Evolutionary conservation across 805 yeast genomes (phyloP), one percentile per base, ranked within the genome.

Genomic region (Saturnispora bothae): DNA sequence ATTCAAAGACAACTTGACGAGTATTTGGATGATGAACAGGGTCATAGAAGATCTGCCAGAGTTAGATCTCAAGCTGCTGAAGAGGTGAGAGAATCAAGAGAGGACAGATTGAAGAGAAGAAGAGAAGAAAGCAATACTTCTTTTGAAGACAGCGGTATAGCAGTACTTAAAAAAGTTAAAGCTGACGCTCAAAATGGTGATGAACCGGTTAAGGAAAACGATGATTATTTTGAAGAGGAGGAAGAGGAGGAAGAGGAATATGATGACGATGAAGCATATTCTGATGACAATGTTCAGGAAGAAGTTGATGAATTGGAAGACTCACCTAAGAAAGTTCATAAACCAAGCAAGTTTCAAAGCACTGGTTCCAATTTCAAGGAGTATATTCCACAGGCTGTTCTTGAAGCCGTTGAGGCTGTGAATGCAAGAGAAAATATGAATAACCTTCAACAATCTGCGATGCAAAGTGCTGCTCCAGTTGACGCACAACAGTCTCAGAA

Each of bases 21-120:
- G 2, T 28, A 23, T 16, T n/a, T 32, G 22, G 32, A 27, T 14
- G 36, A 38, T 3, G 40, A 37, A 26, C 18, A 18, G 6, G 40
- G 40, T 20, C 35, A 31, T 26, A 37, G 40, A 20, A 61, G 65
- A 28, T 71, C 73, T 18, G 63, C 68, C 7, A 65, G 63, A 37
- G 47, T 70, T 19, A 60, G 68, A 32, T 66, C 66, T 61, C 60
- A 56, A 51, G 27, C 60, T 22, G 22, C 13, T 17, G 28, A 16
- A 19, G n/a, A 38, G 31, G 16, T 16, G 44, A 65, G 16, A 8
- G 47, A 34, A 35, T 57, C 75, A 21, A 56, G 68, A 39, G 52
- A 50, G 9, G 63, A 57, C 32, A 45, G 61, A 33, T 22, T 49
- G 17, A 47, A 37, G 29, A 45, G 49, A 21, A 41, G 59, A 37